These are phyloP conservation scores for Rhizopus sp. DNA, from an alignment of 371 early-diverging fungal genomes.

Conservation along the genomic window DNA sequence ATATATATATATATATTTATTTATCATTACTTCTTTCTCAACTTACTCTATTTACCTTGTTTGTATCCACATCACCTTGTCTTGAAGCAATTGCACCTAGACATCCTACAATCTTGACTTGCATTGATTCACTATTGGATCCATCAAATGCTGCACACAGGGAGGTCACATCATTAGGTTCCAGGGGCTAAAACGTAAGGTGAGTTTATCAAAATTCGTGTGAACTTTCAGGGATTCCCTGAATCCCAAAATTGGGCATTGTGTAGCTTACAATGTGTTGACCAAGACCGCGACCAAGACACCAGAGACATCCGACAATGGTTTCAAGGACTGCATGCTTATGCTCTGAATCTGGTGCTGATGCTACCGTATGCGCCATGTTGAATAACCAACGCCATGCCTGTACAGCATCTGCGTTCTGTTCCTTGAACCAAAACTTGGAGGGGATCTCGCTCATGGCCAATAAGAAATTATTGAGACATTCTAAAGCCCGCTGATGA, in stretches of 20 bases:
- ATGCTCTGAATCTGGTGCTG: constrained; percentile 35
- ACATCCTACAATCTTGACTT: constrained; percentile 73
- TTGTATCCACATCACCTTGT: constrained; percentile 71
- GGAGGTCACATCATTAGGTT: constrained; percentile 46
- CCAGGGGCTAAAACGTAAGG: constrained; percentile 39
- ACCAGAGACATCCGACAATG: constrained; percentile 75
- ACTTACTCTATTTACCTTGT: constrained; percentile 58
- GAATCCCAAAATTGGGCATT: background rate
- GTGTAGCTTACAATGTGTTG: constrained; percentile 54
- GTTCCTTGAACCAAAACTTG: constrained; percentile 66
- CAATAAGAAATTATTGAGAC: constrained; percentile 76
- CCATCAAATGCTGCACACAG: constrained; percentile 54
- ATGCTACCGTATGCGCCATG: constrained; percentile 42
- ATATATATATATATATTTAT: background rate
- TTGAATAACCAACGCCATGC: constrained; percentile 66
- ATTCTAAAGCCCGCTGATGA: constrained; percentile 71
- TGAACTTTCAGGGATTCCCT: constrained; percentile 10
- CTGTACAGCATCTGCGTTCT: constrained; percentile 53
- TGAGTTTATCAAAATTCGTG: constrained; percentile 4
- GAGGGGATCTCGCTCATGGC: constrained; percentile 67
- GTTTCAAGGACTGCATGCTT: constrained; percentile 58
- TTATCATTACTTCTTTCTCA: constrained; percentile 15
- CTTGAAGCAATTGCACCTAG: constrained; percentile 75
- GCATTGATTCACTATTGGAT: constrained; percentile 52
- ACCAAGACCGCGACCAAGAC: constrained; percentile 67